Percentiles rank a stretch among this genome's conserved stretches.
Evolutionary conservation across 306 rosid genomes (phyloP).

Genomic region (Argentina anserina): DNA sequence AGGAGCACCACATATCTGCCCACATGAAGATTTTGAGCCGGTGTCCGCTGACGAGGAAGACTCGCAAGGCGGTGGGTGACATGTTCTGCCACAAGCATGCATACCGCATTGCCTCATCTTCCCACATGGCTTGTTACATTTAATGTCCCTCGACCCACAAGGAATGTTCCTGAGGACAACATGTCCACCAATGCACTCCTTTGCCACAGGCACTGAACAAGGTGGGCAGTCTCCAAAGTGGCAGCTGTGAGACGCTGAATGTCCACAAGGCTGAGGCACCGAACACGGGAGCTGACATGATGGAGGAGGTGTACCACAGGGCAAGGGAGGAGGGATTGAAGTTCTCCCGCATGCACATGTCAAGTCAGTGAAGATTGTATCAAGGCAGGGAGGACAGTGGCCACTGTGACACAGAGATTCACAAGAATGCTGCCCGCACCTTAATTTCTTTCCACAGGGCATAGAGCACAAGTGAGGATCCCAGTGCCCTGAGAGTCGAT

Average conservation of each 20-base stretch:
- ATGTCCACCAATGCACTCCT: conserved; percentile 92
- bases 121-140: conserved; percentile 90
- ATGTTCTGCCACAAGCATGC: conserved; percentile 83
- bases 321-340: conserved; percentile 82
- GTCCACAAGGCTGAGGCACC: conserved; percentile 87
- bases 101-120: conserved; percentile 86
- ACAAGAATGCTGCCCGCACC: conserved; percentile 92
- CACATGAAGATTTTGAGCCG: conserved; percentile 61
- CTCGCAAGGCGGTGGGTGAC: conserved; percentile 81
- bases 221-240: conserved; percentile 97
- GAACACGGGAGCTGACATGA: conserved; percentile 85
- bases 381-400: conserved; percentile 90
- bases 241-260: conserved; percentile 83
- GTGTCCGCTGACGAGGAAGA: conserved; percentile 29
- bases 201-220: conserved; percentile 88
- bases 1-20: conserved; percentile 91
- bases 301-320: conserved; percentile 83
- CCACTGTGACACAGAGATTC: conserved; percentile 87
- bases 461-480: conserved; percentile 84
- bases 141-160: conserved; percentile 87
- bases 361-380: conserved; percentile 83
- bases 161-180: conserved; percentile 90
- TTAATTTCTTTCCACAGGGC: conserved; percentile 76
- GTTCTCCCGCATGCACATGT: conserved; percentile 85
- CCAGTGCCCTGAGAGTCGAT: conserved; percentile 48